Conservation (phyloP, 2,329 filamentous ascomycete genomes). For the Calonectria fujianensis region DNA sequence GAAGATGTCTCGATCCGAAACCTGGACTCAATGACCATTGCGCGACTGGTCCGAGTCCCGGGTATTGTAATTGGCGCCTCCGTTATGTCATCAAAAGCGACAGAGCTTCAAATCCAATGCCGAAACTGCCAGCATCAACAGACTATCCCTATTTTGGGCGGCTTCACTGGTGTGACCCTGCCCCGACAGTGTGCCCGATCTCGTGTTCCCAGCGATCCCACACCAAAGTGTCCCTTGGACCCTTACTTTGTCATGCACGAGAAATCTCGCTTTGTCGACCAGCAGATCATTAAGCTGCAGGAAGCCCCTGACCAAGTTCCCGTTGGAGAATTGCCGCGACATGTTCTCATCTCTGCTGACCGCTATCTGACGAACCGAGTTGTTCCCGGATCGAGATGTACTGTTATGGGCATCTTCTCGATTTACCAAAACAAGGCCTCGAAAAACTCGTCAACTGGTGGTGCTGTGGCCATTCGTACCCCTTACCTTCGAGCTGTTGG, state of each 20-base stretch:
- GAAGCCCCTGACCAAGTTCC: constrained; percentile 98
- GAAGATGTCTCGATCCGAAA: constrained; percentile 95
- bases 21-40: constrained; percentile 93
- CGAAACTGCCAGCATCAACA: constrained; percentile 86
- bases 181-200: constrained; percentile 84
- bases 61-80: constrained; percentile 98
- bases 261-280: constrained; percentile 94
- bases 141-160: constrained; percentile 83
- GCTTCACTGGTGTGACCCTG: constrained; percentile 90
- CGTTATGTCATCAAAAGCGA: constrained; percentile 97
- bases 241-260: constrained; percentile 98
- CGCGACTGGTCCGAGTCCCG: constrained; percentile 95
- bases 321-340: constrained; percentile 94
- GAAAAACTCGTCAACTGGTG: constrained; percentile 82
- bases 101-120: constrained; percentile 89
- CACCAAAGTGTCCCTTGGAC: constrained; percentile 89
- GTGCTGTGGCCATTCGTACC: constrained; percentile 94
- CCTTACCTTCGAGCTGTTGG: constrained; percentile 95
- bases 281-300: constrained; percentile 98
- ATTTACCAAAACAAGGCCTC: constrained; percentile 96
- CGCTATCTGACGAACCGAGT: constrained; percentile 96
- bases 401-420: constrained; percentile 97
- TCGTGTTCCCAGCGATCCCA: constrained; percentile 78
- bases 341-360: constrained; percentile 97
- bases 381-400: constrained; percentile 95